phyloP scores from a whole-genome alignment of 768 basidiomycete species.

The Tubosaeta sp. region DNA sequence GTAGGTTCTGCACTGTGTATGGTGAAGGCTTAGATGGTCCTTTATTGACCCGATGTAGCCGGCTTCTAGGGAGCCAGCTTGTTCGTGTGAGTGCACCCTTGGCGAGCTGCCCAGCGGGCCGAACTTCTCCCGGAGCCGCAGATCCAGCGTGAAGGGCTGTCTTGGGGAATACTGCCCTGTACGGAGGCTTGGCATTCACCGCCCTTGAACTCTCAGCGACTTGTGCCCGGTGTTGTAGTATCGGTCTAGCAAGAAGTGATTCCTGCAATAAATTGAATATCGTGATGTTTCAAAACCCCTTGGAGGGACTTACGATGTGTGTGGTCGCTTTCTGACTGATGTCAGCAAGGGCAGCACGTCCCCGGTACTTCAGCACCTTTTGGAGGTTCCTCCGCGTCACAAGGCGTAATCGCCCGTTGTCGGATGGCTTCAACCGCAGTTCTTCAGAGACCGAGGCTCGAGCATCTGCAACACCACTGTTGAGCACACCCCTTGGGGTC shows the following conservation, averaged over 20 bases:
- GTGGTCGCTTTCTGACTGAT: slow-evolving; percentile 55
- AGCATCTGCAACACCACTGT: slow-evolving; percentile 45
- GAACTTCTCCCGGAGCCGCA: slow-evolving; percentile 53
- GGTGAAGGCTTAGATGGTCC: slow-evolving; percentile 7
- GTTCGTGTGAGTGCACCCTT: slow-evolving; percentile 46
- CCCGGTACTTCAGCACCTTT: slow-evolving; percentile 64
- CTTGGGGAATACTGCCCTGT: slow-evolving; percentile 23
- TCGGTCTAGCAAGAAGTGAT: slow-evolving; percentile 60
- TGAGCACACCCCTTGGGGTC: slow-evolving; percentile 45
- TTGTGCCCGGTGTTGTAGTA: slow-evolving; percentile 46
- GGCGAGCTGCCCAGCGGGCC: slow-evolving; percentile 50
- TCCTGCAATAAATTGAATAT: slow-evolving; percentile 42
- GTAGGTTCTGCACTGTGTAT: slow-evolving; percentile 22
- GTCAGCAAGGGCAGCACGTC: slow-evolving; percentile 39
- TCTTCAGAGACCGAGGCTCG: slow-evolving; percentile 48
- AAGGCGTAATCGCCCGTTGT: slow-evolving; percentile 47
- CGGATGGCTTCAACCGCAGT: slow-evolving; percentile 33
- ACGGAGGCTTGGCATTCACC: slow-evolving; percentile 20
- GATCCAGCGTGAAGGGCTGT: slow-evolving; percentile 45
- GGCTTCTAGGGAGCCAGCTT: slow-evolving; percentile 22
- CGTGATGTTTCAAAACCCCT: neutral
- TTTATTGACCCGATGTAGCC: slow-evolving; percentile 10
- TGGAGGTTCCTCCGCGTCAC: slow-evolving; percentile 73
- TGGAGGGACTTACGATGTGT: slow-evolving; percentile 54
- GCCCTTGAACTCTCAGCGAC: slow-evolving; percentile 31